Conservation (phyloP, 306 rosid genomes). For the Gynostemma pentaphyllum region DNA sequence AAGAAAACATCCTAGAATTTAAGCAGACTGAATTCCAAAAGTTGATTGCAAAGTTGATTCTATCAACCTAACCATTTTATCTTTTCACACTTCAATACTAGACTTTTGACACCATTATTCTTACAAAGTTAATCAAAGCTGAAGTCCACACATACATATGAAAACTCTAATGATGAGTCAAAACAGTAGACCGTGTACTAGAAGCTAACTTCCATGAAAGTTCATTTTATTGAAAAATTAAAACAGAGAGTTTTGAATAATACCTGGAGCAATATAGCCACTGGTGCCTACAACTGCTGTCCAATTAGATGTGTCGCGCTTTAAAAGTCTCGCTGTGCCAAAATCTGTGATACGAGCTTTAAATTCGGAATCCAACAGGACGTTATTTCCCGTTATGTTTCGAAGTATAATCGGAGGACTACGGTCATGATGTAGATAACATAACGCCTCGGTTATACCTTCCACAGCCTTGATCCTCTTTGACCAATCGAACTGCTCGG, state of each 20-base stretch:
- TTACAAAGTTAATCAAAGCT: background rate
- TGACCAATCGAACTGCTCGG: constrained; percentile 26
- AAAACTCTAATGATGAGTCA: background rate
- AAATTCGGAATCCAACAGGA: constrained; percentile 18
- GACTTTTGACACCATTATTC: background rate
- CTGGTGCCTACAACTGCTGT: constrained; percentile 34
- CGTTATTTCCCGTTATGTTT: constrained; percentile 34
- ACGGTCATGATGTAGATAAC: constrained; percentile 11
- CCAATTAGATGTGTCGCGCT: constrained; percentile 23
- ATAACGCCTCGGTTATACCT: constrained; percentile 21
- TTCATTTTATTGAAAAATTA: background rate
- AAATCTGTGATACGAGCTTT: constrained; percentile 33
- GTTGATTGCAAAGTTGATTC: background rate
- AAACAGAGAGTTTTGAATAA: background rate
- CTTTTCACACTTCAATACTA: background rate
- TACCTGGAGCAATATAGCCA: constrained; percentile 50
- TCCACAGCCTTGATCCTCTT: constrained; percentile 20
- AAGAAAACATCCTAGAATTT: background rate
- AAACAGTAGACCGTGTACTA: background rate
- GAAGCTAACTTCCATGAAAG: background rate
- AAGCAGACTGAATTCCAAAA: background rate
- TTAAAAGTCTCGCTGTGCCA: constrained; percentile 34
- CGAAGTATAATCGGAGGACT: constrained; percentile 24
- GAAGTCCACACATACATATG: background rate
- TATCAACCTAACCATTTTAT: background rate